Evolutionary conservation across 2,329 filamentous ascomycete species (phyloP), one percentile per base, ranked within the genome.

Genomic region (Exserohilum turcica): DNA sequence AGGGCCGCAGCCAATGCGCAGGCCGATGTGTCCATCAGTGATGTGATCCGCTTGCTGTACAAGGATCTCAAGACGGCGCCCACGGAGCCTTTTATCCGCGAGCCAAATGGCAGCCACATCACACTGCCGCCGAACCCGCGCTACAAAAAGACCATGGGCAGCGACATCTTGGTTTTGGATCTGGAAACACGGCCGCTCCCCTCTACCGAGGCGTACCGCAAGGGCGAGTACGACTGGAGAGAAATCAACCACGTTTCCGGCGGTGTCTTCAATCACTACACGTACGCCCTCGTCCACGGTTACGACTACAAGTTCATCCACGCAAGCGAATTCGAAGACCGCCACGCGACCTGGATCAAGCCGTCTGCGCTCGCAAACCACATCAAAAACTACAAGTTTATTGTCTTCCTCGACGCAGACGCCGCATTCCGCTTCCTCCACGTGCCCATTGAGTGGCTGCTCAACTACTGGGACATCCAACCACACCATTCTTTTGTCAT

Each of bases 301-400:
- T 80, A 80, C 57, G 77, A 80, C 51, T 81, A 81, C 66, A 79
- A 79, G 33, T 75, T 80, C 48, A 71, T 80, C 18, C 75, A 73
- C 35, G 76, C 76, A 2, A 60, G 66, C 38, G 68, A 74, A 9
- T 76, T 77, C 38, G 54, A 72, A 27, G 74, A 77, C 52, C 75
- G 77, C 37, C 73, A 76, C 49, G 71, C 74, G 6, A 80, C 78
- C 18, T 82, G 79, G 79, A 75, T 78, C 58, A 82, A 82, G 64
- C 71, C 71, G 5, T 71, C 66, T 21, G 71, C 72, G 12, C 63
- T 74, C 8, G 71, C 71, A 29, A 73, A 74, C 44, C 60, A 71
- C 37, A 70, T 75, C 58, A 70, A 68, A 13, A 48, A 73, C 38
- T 75, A 74, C 65, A 74, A 79, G 24, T 76, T 79, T 10, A 77